Conservation (phyloP, 2,329 filamentous ascomycete genomes). For the Fusarium duplospermum region DNA sequence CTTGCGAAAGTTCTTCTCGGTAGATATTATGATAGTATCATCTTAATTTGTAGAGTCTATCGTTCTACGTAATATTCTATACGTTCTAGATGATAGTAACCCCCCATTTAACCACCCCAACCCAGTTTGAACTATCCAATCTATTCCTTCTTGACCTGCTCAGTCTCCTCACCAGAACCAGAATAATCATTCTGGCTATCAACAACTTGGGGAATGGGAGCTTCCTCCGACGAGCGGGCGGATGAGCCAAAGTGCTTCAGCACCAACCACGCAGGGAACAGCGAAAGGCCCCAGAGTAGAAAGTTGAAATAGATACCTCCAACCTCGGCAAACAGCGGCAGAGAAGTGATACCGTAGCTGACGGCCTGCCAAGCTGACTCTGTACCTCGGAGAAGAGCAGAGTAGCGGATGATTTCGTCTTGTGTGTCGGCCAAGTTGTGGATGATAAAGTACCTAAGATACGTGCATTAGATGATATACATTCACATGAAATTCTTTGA, state of each 20-base stretch:
- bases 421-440: constrained; percentile 71
- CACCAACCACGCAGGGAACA: constrained; percentile 76
- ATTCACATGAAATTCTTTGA: accelerated
- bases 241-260: constrained; percentile 56
- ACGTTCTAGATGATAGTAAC: too few species aligned
- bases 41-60: not conserved
- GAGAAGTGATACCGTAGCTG: constrained; percentile 74
- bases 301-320: constrained; percentile 79
- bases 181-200: constrained; percentile 29
- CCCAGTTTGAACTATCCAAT: not conserved
- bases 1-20: accelerated
- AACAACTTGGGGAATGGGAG: not conserved
- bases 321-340: constrained; percentile 71
- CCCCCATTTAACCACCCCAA: too few species aligned
- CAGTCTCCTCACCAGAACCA: constrained; percentile 37
- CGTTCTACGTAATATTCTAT: not conserved
- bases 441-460: constrained; percentile 73
- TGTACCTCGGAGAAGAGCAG: constrained; percentile 74
- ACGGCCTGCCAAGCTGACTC: constrained; percentile 80
- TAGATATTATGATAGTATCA: not conserved
- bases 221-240: constrained; percentile 1
- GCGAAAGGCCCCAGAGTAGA: constrained; percentile 71
- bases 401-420: constrained; percentile 74
- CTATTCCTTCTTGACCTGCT: constrained; percentile 28
- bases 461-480: not conserved